phyloP scores from a whole-genome alignment of 1,284 basidiomycete species.

The Austropuccinia psidii region DNA sequence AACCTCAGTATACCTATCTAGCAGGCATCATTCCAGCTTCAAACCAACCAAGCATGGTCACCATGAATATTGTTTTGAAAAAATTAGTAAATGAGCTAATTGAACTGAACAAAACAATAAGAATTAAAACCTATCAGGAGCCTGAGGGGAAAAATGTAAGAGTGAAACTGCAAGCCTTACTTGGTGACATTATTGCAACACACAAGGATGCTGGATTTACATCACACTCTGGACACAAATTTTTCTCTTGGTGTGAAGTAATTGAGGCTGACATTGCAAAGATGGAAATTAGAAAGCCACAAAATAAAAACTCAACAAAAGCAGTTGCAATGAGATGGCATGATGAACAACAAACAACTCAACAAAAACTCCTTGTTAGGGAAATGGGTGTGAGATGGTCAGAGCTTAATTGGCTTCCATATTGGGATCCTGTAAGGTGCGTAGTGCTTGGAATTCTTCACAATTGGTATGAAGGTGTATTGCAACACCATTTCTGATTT shows the following conservation, averaged over 20 bases:
- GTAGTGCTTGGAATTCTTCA: neutral
- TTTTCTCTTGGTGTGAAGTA: neutral
- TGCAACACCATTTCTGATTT: conserved; percentile 10
- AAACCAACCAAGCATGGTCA: neutral
- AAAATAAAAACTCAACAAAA: neutral
- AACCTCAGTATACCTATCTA: neutral
- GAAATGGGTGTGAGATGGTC: conserved; percentile 3
- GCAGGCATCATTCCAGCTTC: neutral
- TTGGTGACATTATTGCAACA: conserved; percentile 3
- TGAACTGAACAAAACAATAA: neutral
- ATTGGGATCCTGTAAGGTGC: neutral
- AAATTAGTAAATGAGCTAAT: neutral
- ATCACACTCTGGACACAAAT: neutral
- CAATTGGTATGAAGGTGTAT: conserved; percentile 11
- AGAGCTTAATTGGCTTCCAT: neutral
- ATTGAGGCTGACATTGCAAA: neutral
- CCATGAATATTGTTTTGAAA: neutral
- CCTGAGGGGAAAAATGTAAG: neutral
- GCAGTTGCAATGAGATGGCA: neutral
- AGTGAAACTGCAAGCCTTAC: neutral
- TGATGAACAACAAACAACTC: neutral
- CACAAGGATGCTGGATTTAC: conserved; percentile 3
- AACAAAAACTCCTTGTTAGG: neutral
- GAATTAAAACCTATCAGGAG: neutral
- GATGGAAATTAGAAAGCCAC: neutral